Evolutionary conservation across 495 filamentous ascomycete genomes (phyloP).

Genomic region (Parathielavia hyrcaniae): DNA sequence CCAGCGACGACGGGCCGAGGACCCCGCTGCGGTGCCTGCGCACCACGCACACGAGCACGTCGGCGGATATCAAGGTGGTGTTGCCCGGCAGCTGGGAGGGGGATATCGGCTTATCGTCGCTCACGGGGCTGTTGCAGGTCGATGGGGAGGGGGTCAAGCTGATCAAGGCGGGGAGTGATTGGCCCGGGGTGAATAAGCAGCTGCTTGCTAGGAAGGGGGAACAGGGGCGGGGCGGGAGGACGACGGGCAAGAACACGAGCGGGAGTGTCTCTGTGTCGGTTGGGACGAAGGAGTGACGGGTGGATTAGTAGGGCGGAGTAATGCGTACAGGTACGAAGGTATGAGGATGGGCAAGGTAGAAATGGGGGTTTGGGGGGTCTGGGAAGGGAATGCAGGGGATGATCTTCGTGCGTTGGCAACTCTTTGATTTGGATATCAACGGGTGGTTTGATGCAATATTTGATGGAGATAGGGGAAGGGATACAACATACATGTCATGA

Average conservation of each 20-base stretch:
- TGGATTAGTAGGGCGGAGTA: no score
- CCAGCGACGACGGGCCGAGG: background rate
- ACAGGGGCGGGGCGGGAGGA: conserved; percentile 22
- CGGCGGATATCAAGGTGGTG: conserved; percentile 29
- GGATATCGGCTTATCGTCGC: conserved; percentile 24
- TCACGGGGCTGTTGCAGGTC: conserved; percentile 28
- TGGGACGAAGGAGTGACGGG: conserved; percentile 21
- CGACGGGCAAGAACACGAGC: conserved; percentile 22
- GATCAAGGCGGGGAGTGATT: conserved; percentile 24
- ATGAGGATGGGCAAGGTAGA: background rate
- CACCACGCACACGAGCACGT: conserved; percentile 31
- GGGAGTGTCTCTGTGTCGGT: conserved; percentile 33
- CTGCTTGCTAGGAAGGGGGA: conserved; percentile 38
- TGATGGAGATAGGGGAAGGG: no score
- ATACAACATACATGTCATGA: no score
- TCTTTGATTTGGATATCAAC: no score
- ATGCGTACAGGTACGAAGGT: background rate
- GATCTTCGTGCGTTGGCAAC: no score
- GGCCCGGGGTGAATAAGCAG: conserved; percentile 27
- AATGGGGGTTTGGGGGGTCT: background rate
- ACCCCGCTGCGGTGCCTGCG: conserved; percentile 26
- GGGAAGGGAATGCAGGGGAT: background rate
- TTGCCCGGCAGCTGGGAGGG: conserved; percentile 43
- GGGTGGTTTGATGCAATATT: background rate
- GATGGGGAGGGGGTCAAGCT: conserved; percentile 34